phyloP scores from a whole-genome alignment of 129 eudicot genomes.

The Helichrysum umbraculigerum region DNA sequence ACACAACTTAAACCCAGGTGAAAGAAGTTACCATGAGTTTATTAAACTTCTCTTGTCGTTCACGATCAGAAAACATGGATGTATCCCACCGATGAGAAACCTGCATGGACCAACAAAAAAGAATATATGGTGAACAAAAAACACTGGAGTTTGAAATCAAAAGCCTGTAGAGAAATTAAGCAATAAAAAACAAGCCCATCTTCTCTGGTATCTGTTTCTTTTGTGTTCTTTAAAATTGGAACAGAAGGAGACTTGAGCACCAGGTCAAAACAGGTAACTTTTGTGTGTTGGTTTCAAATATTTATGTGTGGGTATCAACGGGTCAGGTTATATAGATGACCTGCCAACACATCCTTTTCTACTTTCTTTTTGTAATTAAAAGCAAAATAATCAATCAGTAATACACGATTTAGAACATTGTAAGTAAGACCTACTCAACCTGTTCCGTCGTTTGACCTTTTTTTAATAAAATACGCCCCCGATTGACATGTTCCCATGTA shows the following conservation, averaged over 20 bases:
- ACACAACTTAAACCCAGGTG: not conserved
- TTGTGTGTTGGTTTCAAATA: no score
- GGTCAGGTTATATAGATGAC: not conserved
- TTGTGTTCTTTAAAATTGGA: not conserved
- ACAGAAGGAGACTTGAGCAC: not conserved
- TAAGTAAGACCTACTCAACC: not conserved
- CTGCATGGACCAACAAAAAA: slow-evolving; percentile 36
- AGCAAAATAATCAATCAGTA: not conserved
- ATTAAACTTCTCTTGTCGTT: slow-evolving; percentile 92
- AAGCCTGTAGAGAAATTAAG: not conserved
- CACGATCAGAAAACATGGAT: slow-evolving; percentile 78
- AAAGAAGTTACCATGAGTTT: slow-evolving; percentile 89
- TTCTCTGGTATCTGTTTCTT: not conserved
- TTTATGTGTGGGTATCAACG: not conserved
- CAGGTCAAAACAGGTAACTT: not conserved
- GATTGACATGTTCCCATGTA: not conserved
- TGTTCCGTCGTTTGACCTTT: not conserved
- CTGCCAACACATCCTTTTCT: not conserved
- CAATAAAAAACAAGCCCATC: not conserved
- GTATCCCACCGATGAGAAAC: slow-evolving; percentile 79
- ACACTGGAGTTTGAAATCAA: not conserved
- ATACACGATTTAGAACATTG: not conserved
- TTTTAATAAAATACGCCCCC: not conserved
- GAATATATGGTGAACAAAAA: not conserved
- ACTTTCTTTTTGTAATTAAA: not conserved